Evolutionary conservation across 768 basidiomycete genomes (phyloP).

Genomic region (Mycena maculata): DNA sequence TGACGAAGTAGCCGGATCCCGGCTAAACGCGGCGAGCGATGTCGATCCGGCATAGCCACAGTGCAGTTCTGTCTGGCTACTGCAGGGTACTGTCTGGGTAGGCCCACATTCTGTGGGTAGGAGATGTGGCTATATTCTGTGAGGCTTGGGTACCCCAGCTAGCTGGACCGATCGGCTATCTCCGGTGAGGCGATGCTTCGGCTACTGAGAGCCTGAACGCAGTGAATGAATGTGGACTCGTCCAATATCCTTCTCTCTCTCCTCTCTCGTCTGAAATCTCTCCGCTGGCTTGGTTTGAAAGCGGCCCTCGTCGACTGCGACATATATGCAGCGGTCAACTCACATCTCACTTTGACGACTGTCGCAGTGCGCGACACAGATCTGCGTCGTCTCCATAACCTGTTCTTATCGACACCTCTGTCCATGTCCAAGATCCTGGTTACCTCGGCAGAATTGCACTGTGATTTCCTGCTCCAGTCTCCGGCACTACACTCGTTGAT

Average conservation of each 20-base stretch:
- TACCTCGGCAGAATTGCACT: background rate
- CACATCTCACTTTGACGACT: background rate
- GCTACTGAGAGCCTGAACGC: too few species aligned
- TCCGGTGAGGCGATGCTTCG: too few species aligned
- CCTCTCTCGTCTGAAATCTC: slow-evolving; percentile 1
- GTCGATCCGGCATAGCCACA: too few species aligned
- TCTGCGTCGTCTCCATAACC: background rate
- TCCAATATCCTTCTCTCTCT: slow-evolving; percentile 9
- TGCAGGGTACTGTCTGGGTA: too few species aligned
- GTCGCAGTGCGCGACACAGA: background rate
- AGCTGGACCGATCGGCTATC: too few species aligned
- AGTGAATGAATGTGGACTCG: background rate
- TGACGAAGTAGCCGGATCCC: too few species aligned
- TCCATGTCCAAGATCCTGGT: background rate
- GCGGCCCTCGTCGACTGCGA: background rate
- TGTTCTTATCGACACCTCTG: background rate
- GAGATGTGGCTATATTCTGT: too few species aligned
- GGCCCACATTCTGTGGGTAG: too few species aligned
- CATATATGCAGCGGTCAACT: slow-evolving; percentile 5
- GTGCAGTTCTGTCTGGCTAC: too few species aligned
- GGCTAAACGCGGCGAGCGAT: too few species aligned
- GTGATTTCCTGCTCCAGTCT: background rate
- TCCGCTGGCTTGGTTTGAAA: slow-evolving; percentile 12
- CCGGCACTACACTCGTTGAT: background rate
- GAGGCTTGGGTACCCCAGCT: too few species aligned